Conservation (phyloP, 768 basidiomycete species). For the Botryobasidium botryosum region DNA sequence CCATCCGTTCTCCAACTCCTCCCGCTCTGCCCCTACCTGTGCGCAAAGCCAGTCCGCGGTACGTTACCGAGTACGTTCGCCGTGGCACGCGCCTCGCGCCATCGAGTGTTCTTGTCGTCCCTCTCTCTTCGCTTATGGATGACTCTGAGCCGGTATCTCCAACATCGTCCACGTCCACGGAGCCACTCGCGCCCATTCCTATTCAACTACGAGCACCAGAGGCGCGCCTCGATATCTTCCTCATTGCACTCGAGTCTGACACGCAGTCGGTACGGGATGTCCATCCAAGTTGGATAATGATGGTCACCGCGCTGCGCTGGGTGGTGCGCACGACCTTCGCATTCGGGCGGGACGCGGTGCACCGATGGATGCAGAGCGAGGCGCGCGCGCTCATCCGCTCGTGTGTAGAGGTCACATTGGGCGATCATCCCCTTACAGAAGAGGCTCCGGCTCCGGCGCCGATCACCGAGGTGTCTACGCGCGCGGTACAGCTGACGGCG, state of each 20-base stretch:
- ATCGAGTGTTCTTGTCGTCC: constrained; percentile 1
- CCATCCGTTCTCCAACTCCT: no score
- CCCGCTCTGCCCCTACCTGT: no score
- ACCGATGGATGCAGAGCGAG: constrained; percentile 9
- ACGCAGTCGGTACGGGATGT: constrained; percentile 3
- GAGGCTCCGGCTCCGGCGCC: background rate
- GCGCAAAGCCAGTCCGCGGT: background rate
- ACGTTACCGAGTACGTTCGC: constrained; percentile 7
- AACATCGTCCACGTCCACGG: background rate
- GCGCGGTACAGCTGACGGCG: constrained; percentile 10
- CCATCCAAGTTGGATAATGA: constrained; percentile 2
- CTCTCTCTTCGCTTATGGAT: constrained; percentile 2
- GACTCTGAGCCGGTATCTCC: background rate
- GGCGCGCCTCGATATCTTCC: constrained; percentile 8
- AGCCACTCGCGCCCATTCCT: background rate
- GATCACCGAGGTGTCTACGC: constrained; percentile 6
- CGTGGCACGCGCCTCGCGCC: constrained; percentile 2
- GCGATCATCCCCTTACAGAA: background rate
- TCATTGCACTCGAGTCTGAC: constrained; percentile 6
- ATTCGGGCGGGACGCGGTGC: no score
- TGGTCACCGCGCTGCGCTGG: constrained; percentile 9
- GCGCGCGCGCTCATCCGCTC: constrained; percentile 9
- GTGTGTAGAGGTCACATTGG: background rate
- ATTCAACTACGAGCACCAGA: constrained; percentile 10
- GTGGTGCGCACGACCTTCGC: no score